These are phyloP conservation scores for Cercophora samala DNA, from an alignment of 495 filamentous ascomycete genomes.

Conservation along the genomic window DNA sequence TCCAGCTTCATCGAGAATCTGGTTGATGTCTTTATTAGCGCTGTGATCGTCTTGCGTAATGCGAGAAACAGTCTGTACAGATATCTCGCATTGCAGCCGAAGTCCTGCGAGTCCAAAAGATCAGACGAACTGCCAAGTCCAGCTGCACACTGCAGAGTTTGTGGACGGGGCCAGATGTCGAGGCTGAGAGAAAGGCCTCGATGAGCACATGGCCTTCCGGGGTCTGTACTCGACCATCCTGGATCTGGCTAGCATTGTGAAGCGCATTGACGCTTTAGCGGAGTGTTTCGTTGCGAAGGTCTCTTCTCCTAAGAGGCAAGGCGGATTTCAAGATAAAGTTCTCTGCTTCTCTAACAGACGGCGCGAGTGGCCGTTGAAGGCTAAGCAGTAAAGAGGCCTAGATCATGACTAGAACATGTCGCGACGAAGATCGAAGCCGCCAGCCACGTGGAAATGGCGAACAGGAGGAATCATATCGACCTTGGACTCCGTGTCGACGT, in stretches of 20 bases:
- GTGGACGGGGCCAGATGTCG: background rate
- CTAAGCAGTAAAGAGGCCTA: background rate
- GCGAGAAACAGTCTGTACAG: constrained; percentile 6
- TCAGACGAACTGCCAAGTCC: constrained; percentile 23
- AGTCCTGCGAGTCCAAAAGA: constrained; percentile 20
- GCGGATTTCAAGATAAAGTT: background rate
- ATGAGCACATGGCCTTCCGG: background rate
- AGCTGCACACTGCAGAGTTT: background rate
- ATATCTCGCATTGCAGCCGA: constrained; percentile 16
- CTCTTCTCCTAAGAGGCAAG: background rate
- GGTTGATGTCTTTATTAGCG: constrained; percentile 8
- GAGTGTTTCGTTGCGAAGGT: background rate
- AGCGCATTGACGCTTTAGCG: background rate
- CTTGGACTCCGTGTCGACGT: too few relatives aligned
- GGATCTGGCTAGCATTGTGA: background rate
- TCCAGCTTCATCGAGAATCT: background rate
- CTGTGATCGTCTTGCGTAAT: constrained; percentile 16
- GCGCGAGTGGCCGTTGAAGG: background rate
- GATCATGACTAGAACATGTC: background rate
- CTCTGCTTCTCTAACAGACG: constrained; percentile 2
- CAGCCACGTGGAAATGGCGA: constrained; percentile 3
- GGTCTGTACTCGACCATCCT: background rate
- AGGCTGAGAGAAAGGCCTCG: background rate
- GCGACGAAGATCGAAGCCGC: background rate
- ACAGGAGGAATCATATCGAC: background rate